Percentiles rank a stretch among this genome's conserved stretches.
Conservation (phyloP, 192 early-diverging fungal species). For the Endogone sp. region DNA sequence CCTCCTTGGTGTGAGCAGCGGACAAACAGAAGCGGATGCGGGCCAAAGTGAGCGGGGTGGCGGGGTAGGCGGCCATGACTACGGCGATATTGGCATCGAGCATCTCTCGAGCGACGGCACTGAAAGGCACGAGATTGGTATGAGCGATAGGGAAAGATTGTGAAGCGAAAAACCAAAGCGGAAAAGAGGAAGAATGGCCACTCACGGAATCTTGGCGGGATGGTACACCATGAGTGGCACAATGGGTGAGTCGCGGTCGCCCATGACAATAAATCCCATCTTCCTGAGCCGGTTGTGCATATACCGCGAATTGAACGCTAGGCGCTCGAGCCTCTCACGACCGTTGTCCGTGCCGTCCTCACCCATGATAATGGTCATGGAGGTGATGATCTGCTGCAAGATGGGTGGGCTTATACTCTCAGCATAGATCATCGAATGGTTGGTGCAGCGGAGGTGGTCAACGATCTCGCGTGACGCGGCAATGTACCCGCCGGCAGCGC, state of each 20-base stretch:
- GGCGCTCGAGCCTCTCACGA: constrained; percentile 74
- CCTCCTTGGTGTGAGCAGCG: constrained; percentile 83
- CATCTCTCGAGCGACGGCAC: constrained; percentile 92
- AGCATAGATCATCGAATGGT: constrained; percentile 84
- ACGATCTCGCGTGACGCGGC: constrained; percentile 71
- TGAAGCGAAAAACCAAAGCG: not conserved
- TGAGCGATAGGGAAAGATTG: constrained; percentile 6
- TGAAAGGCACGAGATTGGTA: no score
- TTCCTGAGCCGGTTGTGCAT: constrained; percentile 75
- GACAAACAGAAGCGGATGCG: constrained; percentile 91
- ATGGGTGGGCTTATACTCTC: constrained; percentile 86
- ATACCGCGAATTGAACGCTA: constrained; percentile 86
- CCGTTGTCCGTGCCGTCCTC: constrained; percentile 84
- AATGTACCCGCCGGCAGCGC: constrained; percentile 95
- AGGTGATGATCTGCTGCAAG: constrained; percentile 85
- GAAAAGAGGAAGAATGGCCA: constrained; percentile 2
- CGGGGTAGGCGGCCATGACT: constrained; percentile 95
- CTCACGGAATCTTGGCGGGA: constrained; percentile 94
- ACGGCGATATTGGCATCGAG: constrained; percentile 86
- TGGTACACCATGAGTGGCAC: constrained; percentile 89
- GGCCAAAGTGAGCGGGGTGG: constrained; percentile 90
- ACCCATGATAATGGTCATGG: constrained; percentile 90
- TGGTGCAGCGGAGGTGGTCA: constrained; percentile 73
- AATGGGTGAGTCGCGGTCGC: constrained; percentile 83
- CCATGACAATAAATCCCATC: constrained; percentile 94